Evolutionary conservation across 2,329 filamentous ascomycete species (phyloP).

Genomic region (Trichoderma sp.): DNA sequence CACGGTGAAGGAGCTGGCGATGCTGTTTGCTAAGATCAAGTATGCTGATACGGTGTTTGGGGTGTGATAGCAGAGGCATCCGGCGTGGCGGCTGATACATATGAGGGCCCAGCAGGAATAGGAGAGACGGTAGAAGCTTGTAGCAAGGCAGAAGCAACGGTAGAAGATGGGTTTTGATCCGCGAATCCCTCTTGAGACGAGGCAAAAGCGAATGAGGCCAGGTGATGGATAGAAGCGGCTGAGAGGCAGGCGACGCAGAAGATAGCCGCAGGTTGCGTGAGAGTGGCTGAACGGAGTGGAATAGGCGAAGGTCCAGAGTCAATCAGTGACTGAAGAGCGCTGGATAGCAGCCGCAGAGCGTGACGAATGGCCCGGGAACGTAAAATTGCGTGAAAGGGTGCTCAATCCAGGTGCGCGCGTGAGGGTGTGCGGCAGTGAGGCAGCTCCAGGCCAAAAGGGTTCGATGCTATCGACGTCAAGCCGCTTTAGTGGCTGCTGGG

Average conservation of each 20-base stretch:
- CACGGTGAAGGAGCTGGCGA: conserved; percentile 19
- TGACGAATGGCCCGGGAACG: conserved; percentile 12
- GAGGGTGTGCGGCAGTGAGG: conserved; percentile 24
- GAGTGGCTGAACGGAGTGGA: conserved; percentile 12
- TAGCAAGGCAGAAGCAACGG: not conserved
- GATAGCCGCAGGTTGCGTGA: conserved; percentile 16
- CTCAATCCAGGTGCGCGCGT: conserved; percentile 11
- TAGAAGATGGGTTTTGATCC: not conserved
- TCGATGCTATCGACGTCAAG: conserved; percentile 22
- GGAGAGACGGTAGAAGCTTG: not conserved
- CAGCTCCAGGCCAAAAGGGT: conserved; percentile 13
- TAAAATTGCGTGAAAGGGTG: conserved; percentile 17
- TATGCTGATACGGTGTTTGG: conserved; percentile 29
- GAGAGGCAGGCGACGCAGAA: conserved; percentile 3
- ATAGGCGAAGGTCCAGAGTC: not conserved
- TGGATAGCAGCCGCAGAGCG: not conserved
- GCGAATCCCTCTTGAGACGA: not conserved
- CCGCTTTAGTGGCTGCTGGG: conserved; percentile 23
- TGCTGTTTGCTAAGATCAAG: conserved; percentile 16
- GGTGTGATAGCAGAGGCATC: conserved; percentile 30
- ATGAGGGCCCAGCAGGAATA: conserved; percentile 22
- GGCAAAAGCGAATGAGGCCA: conserved; percentile 3
- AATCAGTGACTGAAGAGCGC: not conserved
- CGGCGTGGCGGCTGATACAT: conserved; percentile 29
- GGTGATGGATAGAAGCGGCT: not conserved